Percentiles rank a stretch among this genome's conserved stretches.
Evolutionary conservation across 2,329 filamentous ascomycete species (phyloP).

Genomic region (Colletotrichum lupini): DNA sequence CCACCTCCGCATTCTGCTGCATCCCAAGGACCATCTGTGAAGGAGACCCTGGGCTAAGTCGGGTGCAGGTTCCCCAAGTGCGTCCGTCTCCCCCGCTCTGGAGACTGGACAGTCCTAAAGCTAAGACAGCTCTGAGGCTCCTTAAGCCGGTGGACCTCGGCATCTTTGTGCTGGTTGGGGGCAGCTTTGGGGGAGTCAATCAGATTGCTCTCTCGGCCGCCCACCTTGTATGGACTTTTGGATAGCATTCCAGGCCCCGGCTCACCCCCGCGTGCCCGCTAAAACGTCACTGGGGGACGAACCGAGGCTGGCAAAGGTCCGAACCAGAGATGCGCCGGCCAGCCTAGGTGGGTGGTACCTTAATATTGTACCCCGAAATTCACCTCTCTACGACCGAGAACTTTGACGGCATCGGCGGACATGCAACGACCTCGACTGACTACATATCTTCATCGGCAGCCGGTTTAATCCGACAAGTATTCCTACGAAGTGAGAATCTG

Average conservation of each 20-base stretch:
- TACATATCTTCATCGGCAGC: no score
- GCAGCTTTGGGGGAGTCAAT: no score
- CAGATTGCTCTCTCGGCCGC: no score
- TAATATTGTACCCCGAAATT: background rate
- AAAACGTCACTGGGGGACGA: background rate
- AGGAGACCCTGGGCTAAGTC: background rate
- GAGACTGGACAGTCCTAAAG: background rate
- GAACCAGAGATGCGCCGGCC: background rate
- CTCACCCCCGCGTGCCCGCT: background rate
- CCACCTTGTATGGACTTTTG: conserved; percentile 5
- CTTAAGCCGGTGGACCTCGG: conserved; percentile 35
- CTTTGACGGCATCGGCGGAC: background rate
- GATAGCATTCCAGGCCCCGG: background rate
- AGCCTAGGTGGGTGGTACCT: background rate
- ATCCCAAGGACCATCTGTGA: background rate
- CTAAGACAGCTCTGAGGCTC: background rate
- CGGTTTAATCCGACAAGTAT: background rate
- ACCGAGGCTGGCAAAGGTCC: conserved; percentile 1
- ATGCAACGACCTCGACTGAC: background rate
- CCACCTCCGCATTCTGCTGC: conserved; percentile 11
- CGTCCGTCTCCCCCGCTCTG: background rate
- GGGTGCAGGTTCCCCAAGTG: background rate
- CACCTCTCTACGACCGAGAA: background rate
- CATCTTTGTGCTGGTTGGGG: conserved; percentile 23
- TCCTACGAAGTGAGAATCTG: no score